Evolutionary conservation across 371 early-diverging fungal genomes (phyloP).

Genomic region (Apophysomyces trapeziformis): DNA sequence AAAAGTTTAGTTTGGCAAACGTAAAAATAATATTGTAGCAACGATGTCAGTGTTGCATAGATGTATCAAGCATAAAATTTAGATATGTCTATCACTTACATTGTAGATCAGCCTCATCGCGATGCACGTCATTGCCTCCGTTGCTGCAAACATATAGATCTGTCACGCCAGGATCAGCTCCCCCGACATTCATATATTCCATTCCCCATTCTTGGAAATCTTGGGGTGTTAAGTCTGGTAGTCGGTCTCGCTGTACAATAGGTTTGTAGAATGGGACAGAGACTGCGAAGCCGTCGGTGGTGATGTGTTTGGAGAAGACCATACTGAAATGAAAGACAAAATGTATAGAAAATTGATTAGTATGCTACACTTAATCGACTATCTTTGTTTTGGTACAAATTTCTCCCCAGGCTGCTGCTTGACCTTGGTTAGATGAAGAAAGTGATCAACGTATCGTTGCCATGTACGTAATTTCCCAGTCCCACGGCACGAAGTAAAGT

Average conservation of each 20-base stretch:
- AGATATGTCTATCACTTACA: background rate
- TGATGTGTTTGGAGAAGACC: background rate
- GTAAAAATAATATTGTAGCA: too few species aligned
- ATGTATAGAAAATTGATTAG: background rate
- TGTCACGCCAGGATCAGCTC: background rate
- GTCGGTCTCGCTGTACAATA: background rate
- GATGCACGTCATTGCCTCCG: background rate
- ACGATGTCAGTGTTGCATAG: too few species aligned
- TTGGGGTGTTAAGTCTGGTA: background rate
- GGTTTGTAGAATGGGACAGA: background rate
- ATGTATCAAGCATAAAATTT: too few species aligned
- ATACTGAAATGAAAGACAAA: background rate
- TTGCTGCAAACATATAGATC: background rate
- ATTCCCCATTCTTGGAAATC: background rate
- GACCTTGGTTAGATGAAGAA: background rate
- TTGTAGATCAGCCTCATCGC: background rate
- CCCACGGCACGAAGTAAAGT: background rate
- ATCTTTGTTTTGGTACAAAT: background rate
- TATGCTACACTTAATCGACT: background rate
- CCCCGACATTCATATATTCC: background rate
- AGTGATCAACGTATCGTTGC: background rate
- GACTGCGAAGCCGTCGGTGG: background rate
- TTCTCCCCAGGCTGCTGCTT: background rate
- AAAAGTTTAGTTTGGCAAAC: too few species aligned
- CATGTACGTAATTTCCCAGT: background rate